Evolutionary conservation across 2,329 filamentous ascomycete genomes (phyloP).

Genomic region (Colletotrichum ledebouriae): DNA sequence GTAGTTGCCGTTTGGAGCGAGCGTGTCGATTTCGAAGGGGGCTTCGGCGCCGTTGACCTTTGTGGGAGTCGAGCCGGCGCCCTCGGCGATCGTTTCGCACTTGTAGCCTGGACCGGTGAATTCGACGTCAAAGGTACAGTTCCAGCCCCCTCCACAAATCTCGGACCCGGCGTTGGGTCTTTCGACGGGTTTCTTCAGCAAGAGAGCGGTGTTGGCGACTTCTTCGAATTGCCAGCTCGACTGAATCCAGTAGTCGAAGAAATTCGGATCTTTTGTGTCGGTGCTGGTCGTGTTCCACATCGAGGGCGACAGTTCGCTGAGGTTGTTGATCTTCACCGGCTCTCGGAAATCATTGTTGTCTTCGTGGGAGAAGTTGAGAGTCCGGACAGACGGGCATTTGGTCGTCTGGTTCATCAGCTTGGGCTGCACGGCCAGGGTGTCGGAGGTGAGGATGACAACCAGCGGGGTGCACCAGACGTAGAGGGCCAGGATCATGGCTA

Average conservation of each 20-base stretch:
- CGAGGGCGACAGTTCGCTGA: slow-evolving; percentile 48
- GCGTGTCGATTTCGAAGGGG: slow-evolving; percentile 47
- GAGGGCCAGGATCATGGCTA: slow-evolving; percentile 52
- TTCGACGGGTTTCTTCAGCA: slow-evolving; percentile 45
- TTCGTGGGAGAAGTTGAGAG: slow-evolving; percentile 52
- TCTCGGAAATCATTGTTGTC: slow-evolving; percentile 51
- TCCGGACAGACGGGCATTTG: slow-evolving; percentile 49
- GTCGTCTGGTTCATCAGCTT: slow-evolving; percentile 45
- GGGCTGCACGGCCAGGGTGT: slow-evolving; percentile 52
- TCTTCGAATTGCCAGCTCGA: slow-evolving; percentile 47
- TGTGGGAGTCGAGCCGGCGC: slow-evolving; percentile 45
- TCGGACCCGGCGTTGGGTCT: slow-evolving; percentile 48
- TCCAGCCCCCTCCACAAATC: slow-evolving; percentile 52
- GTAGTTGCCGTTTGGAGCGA: slow-evolving; percentile 48
- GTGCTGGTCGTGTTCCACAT: slow-evolving; percentile 51
- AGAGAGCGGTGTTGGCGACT: slow-evolving; percentile 47
- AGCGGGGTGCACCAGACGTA: slow-evolving; percentile 56
- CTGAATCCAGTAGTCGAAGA: slow-evolving; percentile 51
- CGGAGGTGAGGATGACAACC: slow-evolving; percentile 55
- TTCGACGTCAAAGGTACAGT: slow-evolving; percentile 51
- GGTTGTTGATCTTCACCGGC: slow-evolving; percentile 47
- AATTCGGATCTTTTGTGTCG: slow-evolving; percentile 44
- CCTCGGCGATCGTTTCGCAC: slow-evolving; percentile 49
- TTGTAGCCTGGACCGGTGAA: slow-evolving; percentile 55
- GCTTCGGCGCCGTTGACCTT: slow-evolving; percentile 45